Evolutionary conservation across 2,329 filamentous ascomycete genomes (phyloP), one percentile per base, ranked within the genome.

Genomic region (Epichloe gansuensis): DNA sequence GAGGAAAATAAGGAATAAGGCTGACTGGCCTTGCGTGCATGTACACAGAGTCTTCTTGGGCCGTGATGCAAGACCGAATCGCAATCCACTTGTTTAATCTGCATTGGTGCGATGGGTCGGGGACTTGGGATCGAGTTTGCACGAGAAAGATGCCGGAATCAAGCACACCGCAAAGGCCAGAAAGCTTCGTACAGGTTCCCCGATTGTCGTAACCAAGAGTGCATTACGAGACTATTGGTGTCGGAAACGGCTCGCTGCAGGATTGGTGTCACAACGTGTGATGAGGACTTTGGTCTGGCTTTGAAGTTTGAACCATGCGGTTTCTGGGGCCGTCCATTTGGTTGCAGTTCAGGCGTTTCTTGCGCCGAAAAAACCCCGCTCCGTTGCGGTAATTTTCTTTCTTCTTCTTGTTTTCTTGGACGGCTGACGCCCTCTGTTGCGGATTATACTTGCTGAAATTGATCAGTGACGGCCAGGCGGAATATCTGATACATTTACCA

Each of bases 211-310:
- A n/a, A 45, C 34, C 23, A 41, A 41, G 47, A 50, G 25, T 46
- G 51, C 54, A 65, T 65, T 68, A 66, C 67, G 65, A 69, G 65
- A 60, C 58, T 61, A 58, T 67, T 64, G 59, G 65, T 63, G 65
- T 66, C 59, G 62, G 60, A 64, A 58, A 58, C 60, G 66, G 68
- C 62, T 59, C 52, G 57, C 57, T 57, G 58, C 64, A 66, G 61
- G 47, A 25, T 56, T 55, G 45, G 63, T 67, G 63, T 62, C 55
- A 66, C 25, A 15, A 13, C 15, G 37, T 25, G 37, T 25, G 37
- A 47, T 35, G 38, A 35, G 17, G 37, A 37, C 3, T 39, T 38
- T 42, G 35, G 17, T 35, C 31, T 28, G n/a, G 11, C 39, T 15
- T 17, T 37, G 12, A n/a, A 34, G 8, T 37, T 9, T 31, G 15